Percentiles rank a stretch among this genome's conserved stretches.
phyloP scores from a whole-genome alignment of 345 rosid species.

The Eucalyptus paniculata region DNA sequence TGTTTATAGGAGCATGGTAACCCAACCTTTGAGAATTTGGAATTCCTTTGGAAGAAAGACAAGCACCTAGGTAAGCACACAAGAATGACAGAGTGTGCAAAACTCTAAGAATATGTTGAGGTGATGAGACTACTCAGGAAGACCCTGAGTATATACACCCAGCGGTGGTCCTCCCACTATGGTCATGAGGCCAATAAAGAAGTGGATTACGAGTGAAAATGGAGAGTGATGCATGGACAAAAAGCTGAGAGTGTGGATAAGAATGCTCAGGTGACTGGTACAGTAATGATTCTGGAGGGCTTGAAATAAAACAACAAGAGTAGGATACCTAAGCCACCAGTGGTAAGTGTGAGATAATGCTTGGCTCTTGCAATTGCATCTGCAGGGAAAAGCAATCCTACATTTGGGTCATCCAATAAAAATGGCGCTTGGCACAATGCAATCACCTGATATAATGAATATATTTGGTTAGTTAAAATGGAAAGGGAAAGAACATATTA shows the following conservation, averaged over 20 bases:
- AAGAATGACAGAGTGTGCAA: neutral
- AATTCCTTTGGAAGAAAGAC: neutral
- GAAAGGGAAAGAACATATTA: neutral
- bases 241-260: neutral
- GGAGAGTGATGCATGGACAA: neutral
- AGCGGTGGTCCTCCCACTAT: neutral
- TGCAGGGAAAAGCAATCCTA: slow-evolving; percentile 81
- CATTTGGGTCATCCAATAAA: slow-evolving; percentile 92
- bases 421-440: slow-evolving; percentile 99
- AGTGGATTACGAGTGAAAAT: neutral
- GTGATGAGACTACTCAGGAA: neutral
- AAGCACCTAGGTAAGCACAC: neutral
- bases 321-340: slow-evolving; percentile 87
- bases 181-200: neutral
- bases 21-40: neutral
- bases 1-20: neutral
- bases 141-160: neutral
- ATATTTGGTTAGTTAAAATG: slow-evolving; percentile 1
- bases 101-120: neutral
- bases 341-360: slow-evolving; percentile 71
- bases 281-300: neutral
- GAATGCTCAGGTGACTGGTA: neutral
- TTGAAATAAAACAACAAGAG: neutral
- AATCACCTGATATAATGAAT: slow-evolving; percentile 51
- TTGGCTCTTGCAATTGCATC: slow-evolving; percentile 96